phyloP scores from a whole-genome alignment of 108 stramenopile genomes.

The Skeletonema potamos region DNA sequence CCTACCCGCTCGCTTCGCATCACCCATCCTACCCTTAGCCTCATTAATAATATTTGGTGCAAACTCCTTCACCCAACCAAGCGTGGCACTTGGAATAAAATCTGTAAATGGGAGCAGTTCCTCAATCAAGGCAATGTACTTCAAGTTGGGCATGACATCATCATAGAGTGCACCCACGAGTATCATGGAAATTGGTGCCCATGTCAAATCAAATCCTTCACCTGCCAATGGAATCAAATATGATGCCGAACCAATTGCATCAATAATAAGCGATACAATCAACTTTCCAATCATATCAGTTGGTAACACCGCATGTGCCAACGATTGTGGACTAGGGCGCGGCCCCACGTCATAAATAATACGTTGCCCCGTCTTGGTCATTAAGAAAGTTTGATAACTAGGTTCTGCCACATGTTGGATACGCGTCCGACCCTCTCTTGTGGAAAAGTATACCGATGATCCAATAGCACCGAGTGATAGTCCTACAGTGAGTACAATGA shows the following conservation, averaged over 20 bases:
- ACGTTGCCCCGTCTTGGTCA: conserved; percentile 57
- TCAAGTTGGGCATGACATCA: conserved; percentile 60
- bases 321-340: conserved; percentile 68
- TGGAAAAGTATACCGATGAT: conserved; percentile 56
- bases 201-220: conserved; percentile 83
- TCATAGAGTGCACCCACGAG: conserved; percentile 90
- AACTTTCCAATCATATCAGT: conserved; percentile 66
- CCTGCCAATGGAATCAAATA: conserved; percentile 88
- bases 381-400: conserved; percentile 49
- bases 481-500: conserved; percentile 16
- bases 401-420: conserved; percentile 50
- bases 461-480: conserved; percentile 28
- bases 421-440: conserved; percentile 49
- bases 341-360: conserved; percentile 82
- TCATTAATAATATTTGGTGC: conserved; percentile 48
- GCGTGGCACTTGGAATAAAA: conserved; percentile 84
- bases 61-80: conserved; percentile 86
- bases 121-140: conserved; percentile 80
- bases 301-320: conserved; percentile 64
- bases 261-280: conserved; percentile 63
- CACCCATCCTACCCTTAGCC: conserved; percentile 24
- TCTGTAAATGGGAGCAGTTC: conserved; percentile 94
- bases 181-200: conserved; percentile 89
- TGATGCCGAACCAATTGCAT: conserved; percentile 75
- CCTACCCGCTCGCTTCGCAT: conserved; percentile 8